Evolutionary conservation across 805 yeast species (phyloP).

Genomic region (Wickerhamomyces canadensis): DNA sequence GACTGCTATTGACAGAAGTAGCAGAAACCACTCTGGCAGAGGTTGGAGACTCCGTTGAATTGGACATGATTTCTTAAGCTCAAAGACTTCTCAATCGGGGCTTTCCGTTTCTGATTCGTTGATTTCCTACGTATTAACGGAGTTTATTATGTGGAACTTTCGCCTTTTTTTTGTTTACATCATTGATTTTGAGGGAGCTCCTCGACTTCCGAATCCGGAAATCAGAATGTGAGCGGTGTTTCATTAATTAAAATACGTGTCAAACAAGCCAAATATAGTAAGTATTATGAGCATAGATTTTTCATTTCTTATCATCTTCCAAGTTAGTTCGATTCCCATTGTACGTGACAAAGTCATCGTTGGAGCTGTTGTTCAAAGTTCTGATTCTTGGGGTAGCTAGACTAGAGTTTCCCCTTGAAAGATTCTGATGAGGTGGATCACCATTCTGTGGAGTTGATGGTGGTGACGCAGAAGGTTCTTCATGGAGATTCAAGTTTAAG

Average conservation of each 20-base stretch:
- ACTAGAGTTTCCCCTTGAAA: slow-evolving; percentile 8
- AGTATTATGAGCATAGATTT: not conserved
- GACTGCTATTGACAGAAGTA: not conserved
- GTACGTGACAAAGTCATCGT: slow-evolving; percentile 41
- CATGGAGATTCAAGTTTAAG: slow-evolving; percentile 13
- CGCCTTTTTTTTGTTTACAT: too few species aligned
- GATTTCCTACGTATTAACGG: too few species aligned
- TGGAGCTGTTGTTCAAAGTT: slow-evolving; percentile 24
- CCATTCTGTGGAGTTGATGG: slow-evolving; percentile 9
- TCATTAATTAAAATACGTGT: too few species aligned
- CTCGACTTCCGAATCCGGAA: slow-evolving; percentile 6
- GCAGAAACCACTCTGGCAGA: not conserved
- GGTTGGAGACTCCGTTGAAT: not conserved
- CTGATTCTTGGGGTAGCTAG: slow-evolving; percentile 17
- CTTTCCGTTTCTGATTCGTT: not conserved
- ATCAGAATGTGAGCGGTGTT: not conserved
- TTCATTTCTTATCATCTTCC: slow-evolving; percentile 38
- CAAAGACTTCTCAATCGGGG: too few species aligned
- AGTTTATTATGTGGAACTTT: too few species aligned
- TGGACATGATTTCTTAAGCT: too few species aligned
- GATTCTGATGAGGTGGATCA: slow-evolving; percentile 12
- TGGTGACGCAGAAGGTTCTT: too few species aligned
- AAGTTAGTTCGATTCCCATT: slow-evolving; percentile 52
- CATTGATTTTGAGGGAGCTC: too few species aligned
- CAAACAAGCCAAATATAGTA: too few species aligned